Evolutionary conservation across 257 asterid genomes (phyloP).

Genomic region (Cordia subcordata): DNA sequence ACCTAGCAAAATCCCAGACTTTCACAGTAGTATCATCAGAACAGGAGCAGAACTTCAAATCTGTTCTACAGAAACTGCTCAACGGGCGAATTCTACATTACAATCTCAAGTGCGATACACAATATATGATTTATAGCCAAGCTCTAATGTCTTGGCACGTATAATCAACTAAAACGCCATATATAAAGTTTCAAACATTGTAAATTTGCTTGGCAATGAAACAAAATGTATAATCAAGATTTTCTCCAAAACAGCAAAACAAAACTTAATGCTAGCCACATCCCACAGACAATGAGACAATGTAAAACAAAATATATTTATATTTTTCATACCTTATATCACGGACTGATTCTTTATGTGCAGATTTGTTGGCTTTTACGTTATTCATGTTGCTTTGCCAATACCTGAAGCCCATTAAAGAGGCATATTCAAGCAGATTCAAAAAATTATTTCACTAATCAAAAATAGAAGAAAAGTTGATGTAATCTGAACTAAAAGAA

Average conservation of each 20-base stretch:
- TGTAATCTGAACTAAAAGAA: constrained; percentile 9
- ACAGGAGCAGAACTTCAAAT: constrained; percentile 97
- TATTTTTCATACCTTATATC: constrained; percentile 67
- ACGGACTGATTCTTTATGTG: constrained; percentile 96
- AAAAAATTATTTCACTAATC: constrained; percentile 10
- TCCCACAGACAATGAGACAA: constrained; percentile 1
- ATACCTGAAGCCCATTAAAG: constrained; percentile 59
- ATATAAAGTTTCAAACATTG: neutral
- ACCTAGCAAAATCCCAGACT: constrained; percentile 99
- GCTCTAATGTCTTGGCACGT: neutral
- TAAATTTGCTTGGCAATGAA: neutral
- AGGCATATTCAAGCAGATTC: constrained; percentile 2
- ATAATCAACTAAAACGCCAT: neutral
- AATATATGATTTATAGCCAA: neutral
- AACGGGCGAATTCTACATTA: constrained; percentile 3
- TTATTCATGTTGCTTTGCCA: constrained; percentile 99
- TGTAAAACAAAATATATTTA: too few relatives aligned
- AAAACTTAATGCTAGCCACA: too few relatives aligned
- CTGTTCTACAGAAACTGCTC: constrained; percentile 93
- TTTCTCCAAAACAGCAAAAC: too few relatives aligned
- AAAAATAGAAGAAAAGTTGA: constrained; percentile 5
- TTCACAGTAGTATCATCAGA: constrained; percentile 97
- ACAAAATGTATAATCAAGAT: neutral
- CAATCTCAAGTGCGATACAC: neutral
- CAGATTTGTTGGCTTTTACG: constrained; percentile 91